These are phyloP conservation scores for Penicillium canescens DNA, from an alignment of 495 filamentous ascomycete species.

Conservation along the genomic window DNA sequence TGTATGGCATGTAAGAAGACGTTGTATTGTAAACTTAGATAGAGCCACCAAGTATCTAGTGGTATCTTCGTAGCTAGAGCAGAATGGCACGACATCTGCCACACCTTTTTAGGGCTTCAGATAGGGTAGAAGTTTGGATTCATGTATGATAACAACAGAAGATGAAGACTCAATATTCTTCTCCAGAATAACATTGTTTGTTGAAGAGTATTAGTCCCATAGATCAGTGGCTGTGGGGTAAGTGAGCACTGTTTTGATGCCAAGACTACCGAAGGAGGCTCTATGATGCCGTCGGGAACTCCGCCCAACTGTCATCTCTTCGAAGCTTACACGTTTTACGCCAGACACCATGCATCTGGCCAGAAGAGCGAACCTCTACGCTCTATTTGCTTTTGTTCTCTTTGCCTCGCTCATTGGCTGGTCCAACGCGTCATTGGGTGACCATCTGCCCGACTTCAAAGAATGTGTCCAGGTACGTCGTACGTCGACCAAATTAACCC, in stretches of 20 bases:
- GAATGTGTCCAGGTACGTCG: conserved; percentile 77
- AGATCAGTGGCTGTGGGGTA: conserved; percentile 5
- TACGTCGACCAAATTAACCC: not conserved
- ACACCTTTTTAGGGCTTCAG: too few relatives aligned
- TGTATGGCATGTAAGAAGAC: too few relatives aligned
- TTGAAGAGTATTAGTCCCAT: not conserved
- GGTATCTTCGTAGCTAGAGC: too few relatives aligned
- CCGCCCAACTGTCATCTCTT: conserved; percentile 15
- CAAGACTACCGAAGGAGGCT: conserved; percentile 24
- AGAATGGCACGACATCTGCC: too few relatives aligned
- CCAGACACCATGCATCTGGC: conserved; percentile 34
- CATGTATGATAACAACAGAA: not conserved
- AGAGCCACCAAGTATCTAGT: too few relatives aligned
- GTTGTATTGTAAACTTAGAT: too few relatives aligned
- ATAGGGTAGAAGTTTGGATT: too few relatives aligned
- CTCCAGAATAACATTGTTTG: not conserved
- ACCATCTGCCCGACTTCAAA: conserved; percentile 84
- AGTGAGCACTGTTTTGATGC: conserved; percentile 13
- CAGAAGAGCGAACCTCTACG: conserved; percentile 19
- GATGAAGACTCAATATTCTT: too few relatives aligned
- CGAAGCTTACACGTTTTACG: conserved; percentile 24
- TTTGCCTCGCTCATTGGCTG: conserved; percentile 46
- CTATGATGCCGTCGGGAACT: conserved; percentile 20
- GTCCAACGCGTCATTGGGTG: conserved; percentile 74
- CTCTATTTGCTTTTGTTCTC: conserved; percentile 34